A percentile compares a stretch with the other conserved stretches of the same genome.
Evolutionary conservation across 352 stramenopile species (phyloP).

Genomic region (Phytophthora cactorum): DNA sequence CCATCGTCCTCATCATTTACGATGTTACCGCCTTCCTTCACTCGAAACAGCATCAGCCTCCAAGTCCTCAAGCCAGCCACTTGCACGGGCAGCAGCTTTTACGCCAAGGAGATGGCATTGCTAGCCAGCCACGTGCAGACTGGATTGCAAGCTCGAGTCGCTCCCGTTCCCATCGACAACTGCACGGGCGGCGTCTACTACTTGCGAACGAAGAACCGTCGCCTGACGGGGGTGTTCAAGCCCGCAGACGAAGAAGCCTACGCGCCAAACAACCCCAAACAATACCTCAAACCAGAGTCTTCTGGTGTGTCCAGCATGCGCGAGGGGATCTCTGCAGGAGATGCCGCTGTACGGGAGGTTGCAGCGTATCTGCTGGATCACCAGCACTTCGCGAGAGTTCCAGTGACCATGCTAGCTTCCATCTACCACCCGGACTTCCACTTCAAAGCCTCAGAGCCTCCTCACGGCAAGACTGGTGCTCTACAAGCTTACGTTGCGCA

Average conservation of each 20-base stretch:
- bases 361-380: conserved; percentile 62
- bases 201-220: conserved; percentile 45
- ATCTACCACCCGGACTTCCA: conserved; percentile 51
- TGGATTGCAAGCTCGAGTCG: conserved; percentile 41
- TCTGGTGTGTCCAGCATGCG: conserved; percentile 40
- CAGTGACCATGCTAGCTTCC: conserved; percentile 47
- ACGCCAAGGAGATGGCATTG: conserved; percentile 28
- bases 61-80: conserved; percentile 31
- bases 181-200: conserved; percentile 76
- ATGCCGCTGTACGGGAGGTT: conserved; percentile 62
- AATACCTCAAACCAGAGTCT: conserved; percentile 19
- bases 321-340: conserved; percentile 49
- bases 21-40: background rate
- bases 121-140: conserved; percentile 37
- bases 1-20: conserved; percentile 17
- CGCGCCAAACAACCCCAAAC: conserved; percentile 69
- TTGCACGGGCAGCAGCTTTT: conserved; percentile 18
- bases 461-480: conserved; percentile 49
- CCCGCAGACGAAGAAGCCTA: conserved; percentile 71
- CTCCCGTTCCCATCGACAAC: conserved; percentile 57
- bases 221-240: conserved; percentile 69
- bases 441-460: conserved; percentile 12
- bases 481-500: conserved; percentile 72
- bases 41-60: conserved; percentile 26
- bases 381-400: conserved; percentile 51